Base-by-base conservation (phyloP, 208 protist genomes). In the Acanthamoeba divionensis region DNA sequence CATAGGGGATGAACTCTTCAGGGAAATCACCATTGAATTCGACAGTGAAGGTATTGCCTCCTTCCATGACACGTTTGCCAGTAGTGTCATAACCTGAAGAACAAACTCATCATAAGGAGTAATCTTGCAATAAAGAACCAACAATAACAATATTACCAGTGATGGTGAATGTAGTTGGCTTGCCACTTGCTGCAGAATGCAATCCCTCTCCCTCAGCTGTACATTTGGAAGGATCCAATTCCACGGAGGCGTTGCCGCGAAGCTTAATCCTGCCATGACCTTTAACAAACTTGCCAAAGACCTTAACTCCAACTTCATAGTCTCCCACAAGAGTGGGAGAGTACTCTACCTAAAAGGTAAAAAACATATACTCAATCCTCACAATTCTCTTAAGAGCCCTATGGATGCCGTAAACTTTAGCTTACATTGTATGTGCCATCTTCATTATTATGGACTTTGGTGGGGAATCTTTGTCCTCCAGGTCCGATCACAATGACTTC, bases 11-110 rank as follows among this genome's bases (percentile, higher is more conserved):
- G 8, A 65, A 44, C 24, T 83, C 73, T 29, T 47, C 73, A 21
- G 73, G 73, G 50, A 83, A 83, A 36, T 83, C 73, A 38, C 73
- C 73, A 4, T 47, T 31, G 18, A 83, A 83, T n/a, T 83, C 73
- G 48, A 83, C 73, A 0, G 73, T 83, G 31, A 83, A 83, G 8
- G 73, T 83, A 54, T 83, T 83, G n/a, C 73, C 73, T 26, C 73
- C 73, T 26, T 83, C 73, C 0, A 83, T 33, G 36, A 83, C 73
- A 36, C 73, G 73, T 54, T 83, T 83, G 73, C 73, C 73, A 18
- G 57, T 55, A 31, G 15, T 31, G 15, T 83, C 50, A 54, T 45
- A 83, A 31, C 67, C 67, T 79, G 31, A 0, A 7, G n/a, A n/a
- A n/a, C n/a, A n/a, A n/a, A n/a, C 52, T 18, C 18, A n/a, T 18